Evolutionary conservation across 768 basidiomycete genomes (phyloP).

Genomic region (Hericium alpestre): DNA sequence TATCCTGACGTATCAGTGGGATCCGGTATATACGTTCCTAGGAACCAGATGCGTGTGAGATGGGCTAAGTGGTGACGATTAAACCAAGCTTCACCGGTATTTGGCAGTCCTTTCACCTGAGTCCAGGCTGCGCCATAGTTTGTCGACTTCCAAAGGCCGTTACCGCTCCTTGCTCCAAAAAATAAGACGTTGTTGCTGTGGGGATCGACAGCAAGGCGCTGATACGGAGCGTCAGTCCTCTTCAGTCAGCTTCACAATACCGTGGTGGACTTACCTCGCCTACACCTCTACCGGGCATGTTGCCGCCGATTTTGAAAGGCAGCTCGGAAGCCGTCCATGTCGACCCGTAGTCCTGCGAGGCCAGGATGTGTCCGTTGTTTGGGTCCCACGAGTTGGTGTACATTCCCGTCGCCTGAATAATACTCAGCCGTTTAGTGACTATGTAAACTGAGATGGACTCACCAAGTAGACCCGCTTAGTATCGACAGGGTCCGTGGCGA

Average conservation of each 20-base stretch:
- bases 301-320: constrained; percentile 60
- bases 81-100: constrained; percentile 31
- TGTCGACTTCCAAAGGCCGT: constrained; percentile 59
- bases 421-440: background rate
- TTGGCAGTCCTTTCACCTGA: constrained; percentile 49
- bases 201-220: constrained; percentile 56
- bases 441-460: background rate
- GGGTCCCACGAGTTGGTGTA: constrained; percentile 56
- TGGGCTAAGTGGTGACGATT: background rate
- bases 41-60: too few relatives aligned
- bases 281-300: constrained; percentile 63
- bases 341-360: constrained; percentile 47
- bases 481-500: constrained; percentile 53
- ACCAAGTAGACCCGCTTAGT: constrained; percentile 45
- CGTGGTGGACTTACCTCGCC: constrained; percentile 30
- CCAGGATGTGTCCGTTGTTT: constrained; percentile 51
- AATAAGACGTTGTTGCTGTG: constrained; percentile 50
- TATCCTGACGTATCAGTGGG: constrained; percentile 36
- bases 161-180: constrained; percentile 54
- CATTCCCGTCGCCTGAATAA: constrained; percentile 41
- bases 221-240: background rate
- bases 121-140: constrained; percentile 49
- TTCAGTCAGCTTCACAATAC: background rate
- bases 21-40: constrained; percentile 45
- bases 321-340: constrained; percentile 41